A percentile compares a stretch with the other conserved stretches of the same genome.
Evolutionary conservation across 2,329 filamentous ascomycete genomes (phyloP).

Genomic region (Epichloe sylvatica): DNA sequence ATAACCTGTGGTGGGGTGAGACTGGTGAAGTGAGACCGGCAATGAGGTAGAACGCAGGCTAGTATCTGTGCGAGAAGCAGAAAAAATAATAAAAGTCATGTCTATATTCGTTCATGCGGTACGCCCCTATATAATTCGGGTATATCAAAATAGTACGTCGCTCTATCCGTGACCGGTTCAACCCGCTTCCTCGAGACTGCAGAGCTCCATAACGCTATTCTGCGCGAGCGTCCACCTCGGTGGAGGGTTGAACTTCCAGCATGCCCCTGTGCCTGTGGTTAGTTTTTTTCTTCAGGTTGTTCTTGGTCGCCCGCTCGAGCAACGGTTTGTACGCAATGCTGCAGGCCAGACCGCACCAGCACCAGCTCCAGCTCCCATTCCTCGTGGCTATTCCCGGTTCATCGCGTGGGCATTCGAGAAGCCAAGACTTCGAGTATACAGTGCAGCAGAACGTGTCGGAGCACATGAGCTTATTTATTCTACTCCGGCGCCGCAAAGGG

Average conservation of each 20-base stretch:
- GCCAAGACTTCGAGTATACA: neutral
- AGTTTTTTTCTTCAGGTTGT: no score
- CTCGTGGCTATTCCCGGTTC: no score
- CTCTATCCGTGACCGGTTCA: neutral
- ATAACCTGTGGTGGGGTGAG: neutral
- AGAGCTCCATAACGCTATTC: neutral
- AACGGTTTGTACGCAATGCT: neutral
- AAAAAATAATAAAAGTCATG: neutral
- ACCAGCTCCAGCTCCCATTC: no score
- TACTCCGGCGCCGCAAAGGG: conserved; percentile 57
- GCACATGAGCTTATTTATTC: neutral
- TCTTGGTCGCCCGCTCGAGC: no score
- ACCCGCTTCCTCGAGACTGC: neutral
- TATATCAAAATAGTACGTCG: neutral
- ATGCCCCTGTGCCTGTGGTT: no score
- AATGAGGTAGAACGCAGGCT: neutral
- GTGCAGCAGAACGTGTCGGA: neutral
- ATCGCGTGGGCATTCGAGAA: neutral
- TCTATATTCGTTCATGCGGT: neutral
- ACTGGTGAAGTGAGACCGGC: no score
- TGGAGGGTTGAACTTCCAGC: neutral
- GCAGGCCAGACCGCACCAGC: neutral
- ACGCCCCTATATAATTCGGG: neutral
- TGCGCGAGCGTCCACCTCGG: neutral
- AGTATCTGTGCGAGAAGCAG: neutral